These are phyloP conservation scores for Talaromyces albobiverticillius DNA, from an alignment of 2,329 filamentous ascomycete species.

Conservation along the genomic window DNA sequence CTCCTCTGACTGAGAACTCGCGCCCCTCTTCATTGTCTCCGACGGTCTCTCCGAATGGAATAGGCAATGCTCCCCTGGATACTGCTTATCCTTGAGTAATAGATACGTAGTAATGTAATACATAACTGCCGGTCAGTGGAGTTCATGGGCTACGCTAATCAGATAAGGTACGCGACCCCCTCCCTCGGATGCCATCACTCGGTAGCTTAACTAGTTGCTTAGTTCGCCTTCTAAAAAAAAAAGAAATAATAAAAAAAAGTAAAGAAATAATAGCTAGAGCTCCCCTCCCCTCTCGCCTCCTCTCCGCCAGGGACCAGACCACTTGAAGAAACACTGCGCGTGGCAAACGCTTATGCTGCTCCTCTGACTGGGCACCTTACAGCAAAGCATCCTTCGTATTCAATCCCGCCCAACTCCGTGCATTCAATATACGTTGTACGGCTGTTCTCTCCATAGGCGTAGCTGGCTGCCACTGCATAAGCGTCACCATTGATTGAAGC, in stretches of 20 bases:
- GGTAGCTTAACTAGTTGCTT: background rate
- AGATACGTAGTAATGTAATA: too few relatives aligned
- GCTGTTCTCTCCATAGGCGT: background rate
- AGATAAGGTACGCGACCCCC: constrained; percentile 5
- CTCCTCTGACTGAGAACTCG: background rate
- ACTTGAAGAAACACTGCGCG: background rate
- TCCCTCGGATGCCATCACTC: background rate
- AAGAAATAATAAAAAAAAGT: background rate
- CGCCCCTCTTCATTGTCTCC: background rate
- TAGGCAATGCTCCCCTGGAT: background rate
- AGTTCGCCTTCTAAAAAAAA: too few relatives aligned
- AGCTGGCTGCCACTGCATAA: constrained; percentile 10
- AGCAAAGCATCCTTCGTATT: background rate
- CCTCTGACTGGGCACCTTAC: background rate
- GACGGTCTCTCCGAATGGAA: constrained; percentile 4
- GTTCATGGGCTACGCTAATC: background rate
- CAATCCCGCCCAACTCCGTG: background rate
- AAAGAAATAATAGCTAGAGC: background rate
- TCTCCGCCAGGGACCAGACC: background rate
- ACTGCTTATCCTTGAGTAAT: too few relatives aligned
- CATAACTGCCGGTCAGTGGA: constrained; percentile 9
- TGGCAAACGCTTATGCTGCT: constrained; percentile 7
- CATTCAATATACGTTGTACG: background rate
- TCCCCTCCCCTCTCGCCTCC: background rate
- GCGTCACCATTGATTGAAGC: background rate